Conservation (phyloP, 192 early-diverging fungal species). For the Chytriomyces sp. region DNA sequence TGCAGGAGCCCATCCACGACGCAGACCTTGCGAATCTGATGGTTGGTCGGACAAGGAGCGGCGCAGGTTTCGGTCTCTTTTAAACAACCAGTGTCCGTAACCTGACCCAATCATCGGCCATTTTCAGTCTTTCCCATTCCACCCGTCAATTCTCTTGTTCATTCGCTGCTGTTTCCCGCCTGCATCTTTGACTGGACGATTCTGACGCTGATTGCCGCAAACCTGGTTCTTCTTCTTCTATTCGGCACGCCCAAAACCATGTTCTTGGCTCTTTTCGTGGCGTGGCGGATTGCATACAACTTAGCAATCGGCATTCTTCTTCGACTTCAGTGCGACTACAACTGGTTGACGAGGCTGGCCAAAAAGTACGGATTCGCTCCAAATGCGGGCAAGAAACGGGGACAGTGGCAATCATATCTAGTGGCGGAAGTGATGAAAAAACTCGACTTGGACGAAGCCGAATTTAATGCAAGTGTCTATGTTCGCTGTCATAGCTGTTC, state of each 20-base stretch:
- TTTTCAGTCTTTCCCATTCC: slow-evolving; percentile 74
- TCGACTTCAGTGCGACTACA: slow-evolving; percentile 76
- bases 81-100: not conserved
- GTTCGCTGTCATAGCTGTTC: no score
- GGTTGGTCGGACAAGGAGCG: slow-evolving; percentile 11
- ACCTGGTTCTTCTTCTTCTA: slow-evolving; percentile 63
- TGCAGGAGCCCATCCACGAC: slow-evolving; percentile 22
- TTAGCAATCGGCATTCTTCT: slow-evolving; percentile 83
- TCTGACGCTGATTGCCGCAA: slow-evolving; percentile 63
- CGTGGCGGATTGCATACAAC: slow-evolving; percentile 90
- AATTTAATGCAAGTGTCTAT: slow-evolving; percentile 68
- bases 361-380: slow-evolving; percentile 66
- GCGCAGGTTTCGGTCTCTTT: not conserved
- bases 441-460: slow-evolving; percentile 47
- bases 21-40: not conserved
- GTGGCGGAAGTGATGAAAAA: slow-evolving; percentile 43
- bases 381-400: slow-evolving; percentile 37
- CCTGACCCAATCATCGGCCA: not conserved
- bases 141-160: slow-evolving; percentile 74
- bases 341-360: slow-evolving; percentile 72
- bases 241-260: slow-evolving; percentile 53
- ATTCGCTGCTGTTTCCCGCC: slow-evolving; percentile 72
- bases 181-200: slow-evolving; percentile 78
- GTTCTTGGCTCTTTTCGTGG: slow-evolving; percentile 77
- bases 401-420: slow-evolving; percentile 42